phyloP scores from a whole-genome alignment of 1,284 basidiomycete species.

The Naganishia sp. region DNA sequence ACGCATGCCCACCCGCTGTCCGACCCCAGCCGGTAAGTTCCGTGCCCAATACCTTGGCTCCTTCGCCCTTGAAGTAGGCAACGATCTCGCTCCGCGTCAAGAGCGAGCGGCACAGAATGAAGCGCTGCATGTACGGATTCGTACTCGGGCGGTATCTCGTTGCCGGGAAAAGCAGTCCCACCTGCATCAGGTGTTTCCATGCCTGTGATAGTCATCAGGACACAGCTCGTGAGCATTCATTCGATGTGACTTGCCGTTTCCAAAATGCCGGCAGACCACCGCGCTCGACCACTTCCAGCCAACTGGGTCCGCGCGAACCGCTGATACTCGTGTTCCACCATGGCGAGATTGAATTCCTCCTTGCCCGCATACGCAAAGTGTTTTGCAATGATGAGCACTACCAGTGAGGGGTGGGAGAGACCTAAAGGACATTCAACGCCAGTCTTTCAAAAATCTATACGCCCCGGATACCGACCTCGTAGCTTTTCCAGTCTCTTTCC shows the following conservation, averaged over 20 bases:
- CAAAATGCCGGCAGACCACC: conserved; percentile 49
- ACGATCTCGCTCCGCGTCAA: conserved; percentile 51
- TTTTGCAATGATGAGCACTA: conserved; percentile 59
- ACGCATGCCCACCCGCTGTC: conserved; percentile 51
- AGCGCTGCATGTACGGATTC: conserved; percentile 42
- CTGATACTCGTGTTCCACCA: conserved; percentile 53
- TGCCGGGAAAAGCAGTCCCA: conserved; percentile 47
- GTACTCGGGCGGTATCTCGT: conserved; percentile 27
- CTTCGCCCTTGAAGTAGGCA: conserved; percentile 50
- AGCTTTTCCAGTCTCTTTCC: conserved; percentile 35
- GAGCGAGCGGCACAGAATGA: conserved; percentile 48
- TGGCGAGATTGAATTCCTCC: conserved; percentile 59
- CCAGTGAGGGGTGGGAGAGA: conserved; percentile 50
- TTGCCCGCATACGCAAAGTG: conserved; percentile 69
- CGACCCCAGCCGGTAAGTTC: conserved; percentile 52
- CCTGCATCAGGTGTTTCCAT: conserved; percentile 45
- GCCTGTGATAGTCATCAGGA: conserved; percentile 36
- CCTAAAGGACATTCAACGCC: conserved; percentile 31
- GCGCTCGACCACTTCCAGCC: conserved; percentile 50
- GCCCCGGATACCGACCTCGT: conserved; percentile 26
- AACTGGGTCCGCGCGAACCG: conserved; percentile 51
- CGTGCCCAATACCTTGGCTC: conserved; percentile 44
- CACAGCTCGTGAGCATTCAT: neutral
- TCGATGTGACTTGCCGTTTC: conserved; percentile 38
- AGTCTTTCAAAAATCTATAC: neutral